Base-by-base conservation (phyloP, 768 basidiomycete species). In the Mycena belliarum region DNA sequence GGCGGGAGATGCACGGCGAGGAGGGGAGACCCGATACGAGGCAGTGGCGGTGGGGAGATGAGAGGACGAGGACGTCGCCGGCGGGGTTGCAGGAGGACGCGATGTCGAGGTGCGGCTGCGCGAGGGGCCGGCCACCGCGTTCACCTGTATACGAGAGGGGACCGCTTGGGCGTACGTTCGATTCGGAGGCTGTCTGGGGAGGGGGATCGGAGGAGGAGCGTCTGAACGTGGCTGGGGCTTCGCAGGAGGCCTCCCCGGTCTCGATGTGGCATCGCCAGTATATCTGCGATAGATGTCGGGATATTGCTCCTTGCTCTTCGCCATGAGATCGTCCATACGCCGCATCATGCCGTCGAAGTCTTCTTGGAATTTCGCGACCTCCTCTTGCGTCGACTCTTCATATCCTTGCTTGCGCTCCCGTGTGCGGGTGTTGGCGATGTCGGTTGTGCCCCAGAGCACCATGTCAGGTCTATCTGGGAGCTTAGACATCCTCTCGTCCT, bases 101-200 rank as follows among this genome's bases (percentile, higher is more conserved):
- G 41, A n/a, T 18, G 41, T 42, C n/a, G 59, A 35, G 68, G 67
- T 53, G 57, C 51, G 33, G 18, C n/a, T 23, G 20, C 55, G 60
- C 23, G 60, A 61, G 14, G 60, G 50, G 1, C 60, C 60, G 2
- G 60, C 55, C 38, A 57, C 55, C n/a, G 60, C 54, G 25, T 52
- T 61, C 33, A 43, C 40, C 4, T 21, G 57, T 12, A 18, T 18
- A 15, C 44, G 29, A 12, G 41, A 21, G 10, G 40, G 21, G 6
- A 11, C 24, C 47, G 47, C 23, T 15, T 24, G 29, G 3, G 45
- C 43, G 16, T 49, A 35, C 1, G 23, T 8, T 20, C 33, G 45
- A 26, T 25, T 44, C 5, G 6, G 9, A 40, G 6, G 11, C 6
- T 15, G 5, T 20, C 47, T 57, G 9, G 42, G 21, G 44, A 9